Base-by-base conservation (phyloP, 345 rosid species). In the Isatis tinctoria region DNA sequence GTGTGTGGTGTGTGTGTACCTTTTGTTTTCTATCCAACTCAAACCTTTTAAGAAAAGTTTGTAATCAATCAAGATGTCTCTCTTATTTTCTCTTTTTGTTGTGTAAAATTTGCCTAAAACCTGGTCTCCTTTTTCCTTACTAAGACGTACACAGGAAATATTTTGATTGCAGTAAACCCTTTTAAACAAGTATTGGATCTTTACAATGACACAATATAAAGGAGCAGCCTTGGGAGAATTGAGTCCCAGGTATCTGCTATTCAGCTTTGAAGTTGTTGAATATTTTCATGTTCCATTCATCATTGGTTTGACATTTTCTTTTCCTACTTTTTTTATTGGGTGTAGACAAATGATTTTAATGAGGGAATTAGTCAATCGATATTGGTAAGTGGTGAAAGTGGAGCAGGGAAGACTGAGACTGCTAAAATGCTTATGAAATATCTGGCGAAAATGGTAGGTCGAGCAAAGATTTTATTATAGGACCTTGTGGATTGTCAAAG, bases 341-440 rank as follows among this genome's bases (percentile, higher is more conserved):
- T 64, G 64, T 62, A 93, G 98, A 74, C 85, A 83, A 63, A 91
- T 93, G 98, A 88, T n/a, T n/a, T 93, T 77, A 85, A 89, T 56
- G 98, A 91, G 61, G 91, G 88, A 61, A 78, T 85, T 71, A 93
- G 97, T 74, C 98, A 93, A 81, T 80, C 97, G 20, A 91, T 93
- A 74, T 86, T 93, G 83, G 98, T 93, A 18, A 93, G 97, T 67
- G 98, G 98, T 71, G 98, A 93, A 83, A 93, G 98, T 83, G 98
- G 98, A 47, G 98, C 98, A 2, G 97, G 98, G 79, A 93, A 93
- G 81, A 91, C 98, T 5, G 98, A 93, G 83, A 93, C 91, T 83
- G 88, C 98, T 37, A 93, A 93, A 67, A 74, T 77, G 83, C 96
- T 93, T 32, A 93, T 93, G 98, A 87, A 85, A 9, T 91, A 93